A percentile compares a stretch with the other conserved stretches of the same genome.
These are phyloP conservation scores for Furcasterigmium furcatum DNA, from an alignment of 2,329 filamentous ascomycete genomes.

Conservation along the genomic window DNA sequence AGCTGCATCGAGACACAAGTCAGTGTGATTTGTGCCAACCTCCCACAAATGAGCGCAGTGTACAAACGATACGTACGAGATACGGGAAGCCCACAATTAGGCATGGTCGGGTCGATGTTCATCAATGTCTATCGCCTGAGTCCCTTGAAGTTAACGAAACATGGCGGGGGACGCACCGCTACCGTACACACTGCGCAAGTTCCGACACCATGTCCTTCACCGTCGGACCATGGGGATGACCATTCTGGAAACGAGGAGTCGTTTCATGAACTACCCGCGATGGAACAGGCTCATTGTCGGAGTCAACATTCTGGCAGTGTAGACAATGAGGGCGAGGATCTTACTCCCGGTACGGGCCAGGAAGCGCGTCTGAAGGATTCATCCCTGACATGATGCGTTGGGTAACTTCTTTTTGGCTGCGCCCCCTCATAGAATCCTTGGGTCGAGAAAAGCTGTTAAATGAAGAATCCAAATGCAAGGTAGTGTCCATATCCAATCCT, in stretches of 20 bases:
- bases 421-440: no score
- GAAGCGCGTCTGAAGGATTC: no score
- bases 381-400: no score
- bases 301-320: neutral
- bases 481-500: no score
- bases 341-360: no score
- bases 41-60: neutral
- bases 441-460: no score
- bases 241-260: neutral
- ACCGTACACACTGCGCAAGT: neutral
- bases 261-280: neutral
- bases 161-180: neutral
- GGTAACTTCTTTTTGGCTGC: no score
- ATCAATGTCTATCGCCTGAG: neutral
- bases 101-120: neutral
- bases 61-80: neutral
- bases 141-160: neutral
- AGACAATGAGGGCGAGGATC: neutral
- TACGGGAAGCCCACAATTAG: neutral
- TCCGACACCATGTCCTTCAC: neutral
- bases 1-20: neutral
- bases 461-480: no score
- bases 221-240: neutral
- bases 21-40: neutral
- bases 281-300: neutral